Evolutionary conservation across 768 basidiomycete genomes (phyloP), one percentile per base, ranked within the genome.

Genomic region (Daedaleopsis nitida): DNA sequence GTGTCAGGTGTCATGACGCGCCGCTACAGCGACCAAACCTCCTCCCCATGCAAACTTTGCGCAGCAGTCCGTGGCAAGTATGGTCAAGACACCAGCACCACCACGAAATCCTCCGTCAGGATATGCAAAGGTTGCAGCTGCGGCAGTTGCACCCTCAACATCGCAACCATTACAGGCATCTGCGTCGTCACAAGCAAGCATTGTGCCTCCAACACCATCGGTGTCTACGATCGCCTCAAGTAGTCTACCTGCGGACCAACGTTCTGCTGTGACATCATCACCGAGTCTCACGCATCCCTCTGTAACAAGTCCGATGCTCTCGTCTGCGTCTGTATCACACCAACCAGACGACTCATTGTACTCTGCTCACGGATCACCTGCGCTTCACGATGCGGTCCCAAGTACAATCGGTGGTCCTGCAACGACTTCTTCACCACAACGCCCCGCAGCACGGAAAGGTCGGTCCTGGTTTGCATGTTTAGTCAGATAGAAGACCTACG

Each of bases 41-140:
- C 87, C 88, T 27, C 87, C 91, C 66, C 88, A 88, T 75, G 81
- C 88, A 55, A 94, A 91, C 69, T 92, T 94, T 74, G 80, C 84
- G 1, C 86, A 89, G 60, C 91, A 92, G 67, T 90, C 93, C 1
- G 86, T 85, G 83, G 75, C 85, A 34, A 82, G 80, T 60, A 89
- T 94, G 66, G 76, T 95, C 65, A 94, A 94, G 74, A 83, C 85
- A 37, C 83, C 83, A 57, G 72, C 84, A 65, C 78, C 83, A 57
- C 82, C 80, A 60, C 84, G 80, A 56, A 82, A 83, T 58, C 90
- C 93, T 47, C 90, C 94, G 13, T 91, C 96, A 70, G 83, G 91
- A 52, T 97, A 97, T 72, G 89, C 96, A 35, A 86, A 93, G n/a
- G 94, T 94, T 0, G 96, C 94, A 2, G 95, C 94, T 1, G 83